Base-by-base conservation (phyloP, 169 alveolate genomes). In the Plasmodium sp. region DNA sequence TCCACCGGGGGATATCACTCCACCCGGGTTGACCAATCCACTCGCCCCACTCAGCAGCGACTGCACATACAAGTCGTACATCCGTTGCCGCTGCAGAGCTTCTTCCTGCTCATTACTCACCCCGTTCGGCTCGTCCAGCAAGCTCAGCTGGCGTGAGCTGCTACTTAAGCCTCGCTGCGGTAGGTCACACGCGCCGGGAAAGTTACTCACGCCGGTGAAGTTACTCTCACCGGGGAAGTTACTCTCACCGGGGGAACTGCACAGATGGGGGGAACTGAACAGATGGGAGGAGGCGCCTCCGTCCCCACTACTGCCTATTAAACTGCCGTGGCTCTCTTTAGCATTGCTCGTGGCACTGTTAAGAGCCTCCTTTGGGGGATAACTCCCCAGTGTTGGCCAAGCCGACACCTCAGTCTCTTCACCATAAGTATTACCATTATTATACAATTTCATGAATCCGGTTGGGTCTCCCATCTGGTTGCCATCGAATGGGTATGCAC, bases 11-110 rank as follows among this genome's bases (percentile, higher is more conserved):
- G n/a, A n/a, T n/a, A n/a, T 48, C 1, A 48, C 18, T 1, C 58
- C 39, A 62, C 16, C 16, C 39, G 16, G 12, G 39, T 4, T 27
- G 6, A 62, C 5, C 14, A 62, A 12, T 27, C 62, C 62, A 81
- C 58, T 45, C 0, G 27, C 27, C 33, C 33, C 58, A 54, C 18
- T 31, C 83, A 92, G 36, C 22, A 92, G 77, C 34, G 95, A 83
- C 79, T 92, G 95, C 67, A 92, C 54, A 41, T 81, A 92, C 22
- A 92, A 81, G 83, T 54, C 83, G 62, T 82, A 92, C 51, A 92
- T 48, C 22, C 39, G 71, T 73, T 77, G 72, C 34, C 62, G 74
- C 31, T 92, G 81, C 5, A 82, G 75, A 33, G 75, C 31, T 14
- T 67, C 92, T 16, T 92, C 83, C 36, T 58, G 18, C 58, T 92